A percentile compares a stretch with the other conserved stretches of the same genome.
These are phyloP conservation scores for Eucalyptus sideroxylon DNA, from an alignment of 345 rosid genomes.

Conservation along the genomic window DNA sequence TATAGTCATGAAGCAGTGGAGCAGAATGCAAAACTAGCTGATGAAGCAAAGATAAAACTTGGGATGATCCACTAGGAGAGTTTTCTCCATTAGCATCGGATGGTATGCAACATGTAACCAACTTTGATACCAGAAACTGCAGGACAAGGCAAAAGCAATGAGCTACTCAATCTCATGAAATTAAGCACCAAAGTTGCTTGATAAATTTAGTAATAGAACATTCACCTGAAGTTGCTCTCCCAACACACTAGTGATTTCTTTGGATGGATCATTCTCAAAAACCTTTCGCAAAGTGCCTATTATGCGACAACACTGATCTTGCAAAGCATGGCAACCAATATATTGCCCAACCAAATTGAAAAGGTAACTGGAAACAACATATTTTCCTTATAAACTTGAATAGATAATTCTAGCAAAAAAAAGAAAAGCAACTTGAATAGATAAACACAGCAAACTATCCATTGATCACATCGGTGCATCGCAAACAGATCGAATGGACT, in stretches of 20 bases:
- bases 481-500: not conserved
- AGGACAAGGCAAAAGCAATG: not conserved
- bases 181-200: not conserved
- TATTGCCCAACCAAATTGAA: constrained; percentile 79
- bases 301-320: constrained; percentile 82
- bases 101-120: constrained; percentile 68
- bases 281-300: constrained; percentile 49
- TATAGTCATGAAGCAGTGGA: constrained; percentile 56
- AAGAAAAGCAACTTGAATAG: not conserved
- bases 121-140: constrained; percentile 91
- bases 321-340: constrained; percentile 50
- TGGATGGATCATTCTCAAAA: constrained; percentile 44
- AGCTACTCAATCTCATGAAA: not conserved
- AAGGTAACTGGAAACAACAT: constrained; percentile 57
- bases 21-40: constrained; percentile 53
- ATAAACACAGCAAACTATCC: not conserved
- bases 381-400: not conserved
- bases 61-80: constrained; percentile 40
- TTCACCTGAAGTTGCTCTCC: constrained; percentile 92
- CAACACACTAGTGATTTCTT: constrained; percentile 51
- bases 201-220: not conserved
- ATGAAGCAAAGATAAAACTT: constrained; percentile 45
- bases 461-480: not conserved
- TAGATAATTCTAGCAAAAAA: not conserved
- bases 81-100: constrained; percentile 25